Base-by-base conservation (phyloP, 192 early-diverging fungal species). In the Chytriomyces sp. region DNA sequence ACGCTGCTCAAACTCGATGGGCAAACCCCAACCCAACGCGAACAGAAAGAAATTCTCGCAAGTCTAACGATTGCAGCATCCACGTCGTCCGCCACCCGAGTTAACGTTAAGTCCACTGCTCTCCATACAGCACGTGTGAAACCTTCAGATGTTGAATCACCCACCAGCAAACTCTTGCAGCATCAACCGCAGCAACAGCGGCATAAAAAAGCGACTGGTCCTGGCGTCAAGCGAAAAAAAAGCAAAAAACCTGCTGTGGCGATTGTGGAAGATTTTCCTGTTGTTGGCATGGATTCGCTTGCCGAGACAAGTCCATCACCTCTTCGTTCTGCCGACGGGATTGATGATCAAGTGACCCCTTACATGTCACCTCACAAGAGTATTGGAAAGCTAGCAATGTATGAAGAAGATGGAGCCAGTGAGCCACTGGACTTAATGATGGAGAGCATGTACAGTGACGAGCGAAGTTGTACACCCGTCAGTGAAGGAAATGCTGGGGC, bases 1-100 rank as follows among this genome's bases (percentile, higher is more conserved):
- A 10, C 80, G 8, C 48, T 44, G 1, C 76, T 86, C 13, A 67
- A 74, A n/a, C 53, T 86, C 9, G 85, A 86, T 57, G 81, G 79
- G 5, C 47, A 49, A 3, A 64, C 65, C 16, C 85, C 85, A 11
- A 53, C 82, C 18, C 5, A 66, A 48, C 45, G 76, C 18, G 85
- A 86, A 76, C 67, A 68, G 48, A 77, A 79, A 35, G 69, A 67
- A 45, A 82, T 86, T 11, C 72, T 75, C 24, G 78, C 83, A 13
- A 50, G 64, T 26, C 65, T 81, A 7, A 81, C 79, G 11, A 73
- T 80, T 13, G 62, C 79, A 76, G 65, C 79, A 9, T 64, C 64
- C 6, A 20, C 75, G 9, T 65, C 80, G 0, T 65, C 45, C 9
- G 28, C 72, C 9, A 67, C 28, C 23, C 23, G 26, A 67, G 43